Evolutionary conservation across 1,284 basidiomycete species (phyloP).

Genomic region (Neolentinus lepideus): DNA sequence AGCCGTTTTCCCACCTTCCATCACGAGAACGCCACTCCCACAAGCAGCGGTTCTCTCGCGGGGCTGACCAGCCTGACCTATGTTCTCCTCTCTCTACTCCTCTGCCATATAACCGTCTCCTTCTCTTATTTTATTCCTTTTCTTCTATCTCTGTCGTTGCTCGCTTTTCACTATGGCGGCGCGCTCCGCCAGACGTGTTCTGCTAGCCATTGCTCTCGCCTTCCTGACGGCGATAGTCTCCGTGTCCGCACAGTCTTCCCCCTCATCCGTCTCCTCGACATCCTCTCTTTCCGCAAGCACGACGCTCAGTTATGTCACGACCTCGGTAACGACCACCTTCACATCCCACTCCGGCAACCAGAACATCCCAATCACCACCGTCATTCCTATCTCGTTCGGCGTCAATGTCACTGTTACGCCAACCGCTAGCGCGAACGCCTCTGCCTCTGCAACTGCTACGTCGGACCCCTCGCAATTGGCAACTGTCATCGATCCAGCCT

Average conservation of each 20-base stretch:
- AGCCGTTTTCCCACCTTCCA: not conserved
- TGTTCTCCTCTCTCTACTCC: not conserved
- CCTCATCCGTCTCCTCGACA: slow-evolving; percentile 15
- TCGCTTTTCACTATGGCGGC: slow-evolving; percentile 11
- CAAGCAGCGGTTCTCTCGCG: not conserved
- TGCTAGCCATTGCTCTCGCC: slow-evolving; percentile 11
- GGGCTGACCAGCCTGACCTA: not conserved
- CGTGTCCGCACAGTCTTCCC: slow-evolving; percentile 17
- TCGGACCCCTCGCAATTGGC: slow-evolving; percentile 53
- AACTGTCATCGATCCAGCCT: slow-evolving; percentile 81
- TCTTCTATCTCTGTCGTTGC: slow-evolving; percentile 12
- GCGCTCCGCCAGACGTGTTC: slow-evolving; percentile 7
- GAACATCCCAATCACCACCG: slow-evolving; percentile 39
- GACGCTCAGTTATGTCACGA: slow-evolving; percentile 42
- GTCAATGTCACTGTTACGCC: slow-evolving; percentile 47
- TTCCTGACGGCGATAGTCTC: slow-evolving; percentile 8
- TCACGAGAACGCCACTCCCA: not conserved
- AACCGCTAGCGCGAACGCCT: slow-evolving; percentile 25
- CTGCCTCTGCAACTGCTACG: slow-evolving; percentile 34
- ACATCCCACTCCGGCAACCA: slow-evolving; percentile 39
- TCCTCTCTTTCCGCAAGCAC: slow-evolving; percentile 15
- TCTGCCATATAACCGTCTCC: not conserved
- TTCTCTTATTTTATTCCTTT: slow-evolving; percentile 3
- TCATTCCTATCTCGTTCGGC: slow-evolving; percentile 43
- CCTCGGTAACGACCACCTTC: slow-evolving; percentile 38